Base-by-base conservation (phyloP, 2,329 filamentous ascomycete species). In the Diaporthe australafricana region DNA sequence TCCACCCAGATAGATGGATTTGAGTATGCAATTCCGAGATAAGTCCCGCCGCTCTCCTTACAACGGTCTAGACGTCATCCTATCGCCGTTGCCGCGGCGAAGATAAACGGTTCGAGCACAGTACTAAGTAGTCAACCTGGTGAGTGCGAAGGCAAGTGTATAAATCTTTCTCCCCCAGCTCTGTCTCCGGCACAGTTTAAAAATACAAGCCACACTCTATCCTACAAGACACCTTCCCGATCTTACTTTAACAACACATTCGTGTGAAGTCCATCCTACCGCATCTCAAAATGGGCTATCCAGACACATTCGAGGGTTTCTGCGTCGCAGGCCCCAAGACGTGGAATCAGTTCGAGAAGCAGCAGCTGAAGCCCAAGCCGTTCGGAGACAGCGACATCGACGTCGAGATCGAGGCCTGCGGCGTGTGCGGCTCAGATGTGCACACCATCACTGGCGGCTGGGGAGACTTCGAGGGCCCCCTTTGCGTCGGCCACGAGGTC, bases 311-410 rank as follows among this genome's bases (percentile, higher is more conserved):
- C 63, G 77, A 79, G 63, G 84, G 83, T 75, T 85, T 84, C 77
- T 82, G 80, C 73, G 82, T 84, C 73, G 82, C 84, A 75, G 78
- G 80, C 40, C 82, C 83, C 50, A 81, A 84, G 71, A 77, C 79
- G 5, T 85, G 83, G 83, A 84, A 81, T 74, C 75, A 81, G 65
- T 85, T 85, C 72, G 77, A 79, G 74, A 83, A 81, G 71, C 63
- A 75, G 20, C 76, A 78, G 56, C 78, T 85, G 56, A 84, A 75
- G 35, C 87, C 92, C 71, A 93, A 93, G 83, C 89, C 89, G 25
- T 93, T 93, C 77, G 91, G 89, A 66, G 89, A 91, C 76, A 85
- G 90, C 79, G 91, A 93, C 78, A 86, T 94, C 76, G 92, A 94
- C 77, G 88, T 94, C 79, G 90, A 92, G 81, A 90, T 94, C 77